Evolutionary conservation across 106 monocot species (phyloP), one percentile per base, ranked within the genome.

Genomic region (Acanthochlamys bracteata): DNA sequence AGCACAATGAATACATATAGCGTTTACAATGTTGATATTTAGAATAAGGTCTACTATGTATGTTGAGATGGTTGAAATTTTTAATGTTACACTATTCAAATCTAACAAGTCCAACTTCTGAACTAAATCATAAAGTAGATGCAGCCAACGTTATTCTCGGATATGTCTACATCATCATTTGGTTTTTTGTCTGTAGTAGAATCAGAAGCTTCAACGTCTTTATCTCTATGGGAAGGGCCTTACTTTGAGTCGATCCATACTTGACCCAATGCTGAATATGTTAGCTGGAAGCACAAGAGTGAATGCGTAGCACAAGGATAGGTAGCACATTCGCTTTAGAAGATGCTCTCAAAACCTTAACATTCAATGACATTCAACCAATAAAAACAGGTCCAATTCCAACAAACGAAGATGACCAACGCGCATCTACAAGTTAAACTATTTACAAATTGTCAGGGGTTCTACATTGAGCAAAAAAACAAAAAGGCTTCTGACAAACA

Each of bases 231-330:
- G 4, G 20, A 46, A 25, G 39, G 23, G 16, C 51, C 41, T 13
- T 58, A 75, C 54, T 73, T 25, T 42, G 57, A 4, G 52, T 20
- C 7, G 73, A 39, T 15, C 72, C 77, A 77, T 79, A 65, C 42
- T 82, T 90, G 39, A 15, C 66, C 79, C 77, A 61, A 13, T 65
- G 59, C 19, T 6, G 17, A 64, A 55, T n/a, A 63, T 20, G 16
- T 64, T 73, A 16, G 21, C 33, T 69, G 20, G 20, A 60, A 11
- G 17, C 2, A 27, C 13, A 41, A 56, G 2, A 33, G 17, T 52
- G 40, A 0, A 22, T 6, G 27, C 42, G 15, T 14, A 57, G 27
- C 9, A 69, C n/a, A 7, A 73, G n/a, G 4, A 56, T 7, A 55
- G 11, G 8, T 15, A 40, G 59, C 41, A 43, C 3, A 62, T 62